Conservation (phyloP, 495 filamentous ascomycete species). For the Astrocystis sublimbata region DNA sequence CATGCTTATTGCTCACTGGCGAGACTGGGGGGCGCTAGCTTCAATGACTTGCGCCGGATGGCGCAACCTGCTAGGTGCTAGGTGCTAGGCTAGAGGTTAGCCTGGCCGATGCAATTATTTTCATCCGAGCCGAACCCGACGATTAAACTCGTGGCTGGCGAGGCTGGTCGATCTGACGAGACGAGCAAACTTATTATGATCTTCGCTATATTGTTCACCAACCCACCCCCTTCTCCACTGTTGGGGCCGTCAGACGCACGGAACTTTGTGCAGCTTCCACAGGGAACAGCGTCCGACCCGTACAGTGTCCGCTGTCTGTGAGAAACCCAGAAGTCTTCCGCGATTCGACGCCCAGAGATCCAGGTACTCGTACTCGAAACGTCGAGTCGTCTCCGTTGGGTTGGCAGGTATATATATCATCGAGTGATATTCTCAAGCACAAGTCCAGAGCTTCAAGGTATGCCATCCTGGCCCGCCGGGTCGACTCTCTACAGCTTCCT, state of each 20-base stretch:
- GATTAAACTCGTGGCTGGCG: too few species aligned
- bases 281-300: neutral
- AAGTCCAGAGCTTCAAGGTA: too few species aligned
- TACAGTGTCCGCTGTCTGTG: neutral
- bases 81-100: too few species aligned
- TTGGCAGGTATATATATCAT: too few species aligned
- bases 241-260: neutral
- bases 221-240: neutral
- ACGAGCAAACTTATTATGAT: constrained; percentile 5
- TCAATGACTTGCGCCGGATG: neutral
- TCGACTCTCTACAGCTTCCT: neutral
- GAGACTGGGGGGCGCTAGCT: neutral
- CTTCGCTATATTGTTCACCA: neutral
- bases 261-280: constrained; percentile 1
- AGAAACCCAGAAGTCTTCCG: too few species aligned
- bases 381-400: too few species aligned
- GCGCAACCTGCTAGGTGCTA: too few species aligned
- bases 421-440: neutral
- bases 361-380: too few species aligned
- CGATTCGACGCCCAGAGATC: too few species aligned
- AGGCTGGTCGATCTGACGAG: neutral
- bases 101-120: too few species aligned
- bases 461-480: neutral
- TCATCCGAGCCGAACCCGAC: too few species aligned
- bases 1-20: neutral